Conservation (phyloP, 2,329 filamentous ascomycete genomes). For the Aspergillus sojae region DNA sequence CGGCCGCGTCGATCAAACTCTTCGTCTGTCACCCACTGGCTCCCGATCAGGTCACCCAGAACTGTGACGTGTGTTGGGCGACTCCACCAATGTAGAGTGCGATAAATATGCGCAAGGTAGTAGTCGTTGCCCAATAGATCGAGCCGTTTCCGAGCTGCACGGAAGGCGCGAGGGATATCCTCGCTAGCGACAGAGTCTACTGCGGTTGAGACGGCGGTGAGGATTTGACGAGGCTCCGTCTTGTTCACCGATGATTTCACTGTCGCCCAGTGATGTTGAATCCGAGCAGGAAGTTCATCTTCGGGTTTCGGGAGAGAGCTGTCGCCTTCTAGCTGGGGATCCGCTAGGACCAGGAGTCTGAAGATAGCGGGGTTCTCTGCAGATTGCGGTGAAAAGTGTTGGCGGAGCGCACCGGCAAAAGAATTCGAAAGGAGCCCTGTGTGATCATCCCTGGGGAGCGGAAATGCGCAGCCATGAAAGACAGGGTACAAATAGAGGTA, state of each 20-base stretch:
- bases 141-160: slow-evolving; percentile 73
- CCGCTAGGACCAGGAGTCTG: slow-evolving; percentile 81
- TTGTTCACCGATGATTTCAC: slow-evolving; percentile 19
- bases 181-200: slow-evolving; percentile 54
- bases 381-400: slow-evolving; percentile 34
- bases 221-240: slow-evolving; percentile 21
- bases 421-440: slow-evolving; percentile 18
- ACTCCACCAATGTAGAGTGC: slow-evolving; percentile 80
- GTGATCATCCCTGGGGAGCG: slow-evolving; percentile 45
- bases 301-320: slow-evolving; percentile 69
- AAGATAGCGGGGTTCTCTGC: slow-evolving; percentile 65
- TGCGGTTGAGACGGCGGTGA: slow-evolving; percentile 25
- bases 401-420: slow-evolving; percentile 39
- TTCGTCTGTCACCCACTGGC: slow-evolving; percentile 86
- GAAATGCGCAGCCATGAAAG: slow-evolving; percentile 80
- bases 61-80: slow-evolving; percentile 84
- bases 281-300: slow-evolving; percentile 46
- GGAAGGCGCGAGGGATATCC: slow-evolving; percentile 69
- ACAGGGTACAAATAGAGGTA: slow-evolving; percentile 89
- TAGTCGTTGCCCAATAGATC: slow-evolving; percentile 93
- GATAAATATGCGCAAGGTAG: slow-evolving; percentile 91
- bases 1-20: slow-evolving; percentile 76
- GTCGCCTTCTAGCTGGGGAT: slow-evolving; percentile 92
- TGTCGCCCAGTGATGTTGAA: slow-evolving; percentile 41
- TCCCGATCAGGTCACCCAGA: slow-evolving; percentile 87